A percentile compares a stretch with the other conserved stretches of the same genome.
Evolutionary conservation across 1,139 yeast genomes (phyloP).

Genomic region (Kurtzmaniella quercitrusa): DNA sequence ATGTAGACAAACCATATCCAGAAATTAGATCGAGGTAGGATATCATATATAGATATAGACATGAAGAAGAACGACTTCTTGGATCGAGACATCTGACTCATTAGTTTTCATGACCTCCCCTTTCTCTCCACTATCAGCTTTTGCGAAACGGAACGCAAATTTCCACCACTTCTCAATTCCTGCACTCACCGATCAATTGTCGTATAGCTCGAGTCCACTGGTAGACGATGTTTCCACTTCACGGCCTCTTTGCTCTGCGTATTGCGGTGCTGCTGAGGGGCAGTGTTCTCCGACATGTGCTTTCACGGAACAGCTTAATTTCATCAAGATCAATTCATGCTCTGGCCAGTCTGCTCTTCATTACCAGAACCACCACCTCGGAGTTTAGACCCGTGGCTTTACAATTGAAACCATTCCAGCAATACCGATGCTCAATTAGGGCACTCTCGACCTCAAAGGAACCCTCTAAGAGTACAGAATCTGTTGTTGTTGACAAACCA

Average conservation of each 20-base stretch:
- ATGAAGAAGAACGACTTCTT: too few relatives aligned
- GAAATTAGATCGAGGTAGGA: neutral
- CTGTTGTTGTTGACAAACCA: neutral
- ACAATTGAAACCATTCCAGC: neutral
- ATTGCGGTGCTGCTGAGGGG: neutral
- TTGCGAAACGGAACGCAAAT: neutral
- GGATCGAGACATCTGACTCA: too few relatives aligned
- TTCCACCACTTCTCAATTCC: neutral
- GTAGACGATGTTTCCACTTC: neutral
- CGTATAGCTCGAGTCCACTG: neutral
- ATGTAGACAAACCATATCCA: too few relatives aligned
- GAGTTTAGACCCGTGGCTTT: too few relatives aligned
- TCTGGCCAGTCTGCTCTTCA: neutral
- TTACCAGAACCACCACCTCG: too few relatives aligned
- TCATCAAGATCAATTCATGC: neutral
- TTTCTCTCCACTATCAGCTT: neutral
- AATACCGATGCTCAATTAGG: neutral
- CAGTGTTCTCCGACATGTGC: neutral
- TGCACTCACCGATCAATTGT: neutral
- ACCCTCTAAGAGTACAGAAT: neutral
- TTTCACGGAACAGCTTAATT: neutral
- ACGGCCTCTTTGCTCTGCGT: neutral
- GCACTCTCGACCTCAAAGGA: neutral
- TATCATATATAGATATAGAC: too few relatives aligned
- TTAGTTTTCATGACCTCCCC: too few relatives aligned